Base-by-base conservation (phyloP, 169 alveolate species). In the Eimeria zaria region DNA sequence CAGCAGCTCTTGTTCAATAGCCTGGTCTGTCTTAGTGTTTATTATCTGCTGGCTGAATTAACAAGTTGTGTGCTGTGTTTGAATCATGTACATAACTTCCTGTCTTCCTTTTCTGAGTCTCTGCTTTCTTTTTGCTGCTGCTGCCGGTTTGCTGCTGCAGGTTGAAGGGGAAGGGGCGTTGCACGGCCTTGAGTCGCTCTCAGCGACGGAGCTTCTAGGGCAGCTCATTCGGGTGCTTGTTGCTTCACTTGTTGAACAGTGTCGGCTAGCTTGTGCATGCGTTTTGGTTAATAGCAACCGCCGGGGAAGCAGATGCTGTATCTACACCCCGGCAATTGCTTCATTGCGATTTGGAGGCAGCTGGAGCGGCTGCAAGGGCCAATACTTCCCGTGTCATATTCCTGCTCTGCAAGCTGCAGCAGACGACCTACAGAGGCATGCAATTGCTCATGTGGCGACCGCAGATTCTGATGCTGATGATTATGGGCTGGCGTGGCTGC, bases 101-200 rank as follows among this genome's bases (percentile, higher is more conserved):
- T 48, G 55, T 51, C 2, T 9, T 41, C 27, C 22, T 6, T 76
- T 33, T 46, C 24, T 46, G 89, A 67, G 30, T 7, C 30, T 11
- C 46, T 48, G 69, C 48, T 80, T 5, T 39, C 39, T 6, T 24
- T 30, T 39, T 41, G 53, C 27, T n/a, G 58, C 44, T 62, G 81
- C 81, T 87, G 78, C 14, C 36, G 24, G n/a, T 22, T 39, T 58
- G 33, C 44, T 62, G 83, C 83, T 39, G 58, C 96, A 93, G 96
- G 89, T 93, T 22, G 96, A 93, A 67, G 96, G 96, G 41, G 96
- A 93, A 58, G 84, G 87, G 96, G 96, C 96, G 11, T 80, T 93
- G 48, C 96, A 93, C n/a, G 90, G 90, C 78, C 78, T 93, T 41
- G 96, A 93, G 51, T 80, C 94, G 58, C 53, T 93, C 78, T 67